Evolutionary conservation across 2,329 filamentous ascomycete species (phyloP).

Genomic region (Nectriaceae sp.): DNA sequence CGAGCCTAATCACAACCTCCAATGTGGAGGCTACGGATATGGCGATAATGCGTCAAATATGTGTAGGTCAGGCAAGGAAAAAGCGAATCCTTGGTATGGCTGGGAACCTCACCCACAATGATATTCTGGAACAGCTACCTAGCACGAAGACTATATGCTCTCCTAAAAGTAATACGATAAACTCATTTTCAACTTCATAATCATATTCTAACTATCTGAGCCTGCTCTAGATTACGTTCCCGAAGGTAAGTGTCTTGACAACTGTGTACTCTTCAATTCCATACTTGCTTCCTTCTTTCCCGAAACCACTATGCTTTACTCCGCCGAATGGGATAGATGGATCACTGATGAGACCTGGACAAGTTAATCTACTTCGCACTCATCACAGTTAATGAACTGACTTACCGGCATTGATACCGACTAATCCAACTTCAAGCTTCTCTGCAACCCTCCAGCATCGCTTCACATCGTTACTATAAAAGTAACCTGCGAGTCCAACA

Average conservation of each 20-base stretch:
- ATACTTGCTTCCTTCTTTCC: slow-evolving; percentile 72
- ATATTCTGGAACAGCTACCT: no score
- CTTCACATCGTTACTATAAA: slow-evolving; percentile 54
- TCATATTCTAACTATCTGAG: no score
- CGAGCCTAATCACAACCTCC: no score
- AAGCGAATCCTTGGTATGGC: no score
- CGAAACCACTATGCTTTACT: slow-evolving; percentile 77
- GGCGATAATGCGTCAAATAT: no score
- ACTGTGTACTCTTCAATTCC: slow-evolving; percentile 71
- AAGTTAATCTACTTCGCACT: slow-evolving; percentile 13
- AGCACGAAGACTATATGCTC: no score
- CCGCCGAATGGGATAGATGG: slow-evolving; percentile 66
- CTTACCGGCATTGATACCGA: slow-evolving; percentile 34
- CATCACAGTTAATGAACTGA: neutral
- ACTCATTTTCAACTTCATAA: no score
- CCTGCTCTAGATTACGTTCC: no score
- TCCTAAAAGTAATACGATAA: no score
- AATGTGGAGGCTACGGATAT: no score
- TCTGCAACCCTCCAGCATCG: slow-evolving; percentile 45
- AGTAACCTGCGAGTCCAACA: slow-evolving; percentile 72
- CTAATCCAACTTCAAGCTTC: slow-evolving; percentile 48
- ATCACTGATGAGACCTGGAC: slow-evolving; percentile 48
- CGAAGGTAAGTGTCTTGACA: slow-evolving; percentile 57
- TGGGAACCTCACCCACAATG: no score
- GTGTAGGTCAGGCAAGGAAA: no score